Evolutionary conservation across 2,329 filamentous ascomycete genomes (phyloP).

Genomic region (Verruconis gallopava): DNA sequence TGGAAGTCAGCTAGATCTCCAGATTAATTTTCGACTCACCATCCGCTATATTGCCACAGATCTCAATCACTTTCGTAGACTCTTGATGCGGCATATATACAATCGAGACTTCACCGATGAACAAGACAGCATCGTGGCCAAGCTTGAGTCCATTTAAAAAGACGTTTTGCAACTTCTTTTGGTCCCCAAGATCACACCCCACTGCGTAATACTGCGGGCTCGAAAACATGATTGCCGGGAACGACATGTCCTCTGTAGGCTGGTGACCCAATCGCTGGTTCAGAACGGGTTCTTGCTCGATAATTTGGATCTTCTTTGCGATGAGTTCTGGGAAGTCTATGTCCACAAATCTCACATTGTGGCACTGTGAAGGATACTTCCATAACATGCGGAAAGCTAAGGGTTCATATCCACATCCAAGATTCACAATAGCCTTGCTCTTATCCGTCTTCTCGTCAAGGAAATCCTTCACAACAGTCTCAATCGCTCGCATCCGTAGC

Average conservation of each 20-base stretch:
- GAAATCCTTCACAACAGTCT: slow-evolving; percentile 4
- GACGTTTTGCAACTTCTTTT: slow-evolving; percentile 45
- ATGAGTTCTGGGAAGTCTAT: slow-evolving; percentile 78
- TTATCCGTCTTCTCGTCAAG: slow-evolving; percentile 31
- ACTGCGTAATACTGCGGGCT: slow-evolving; percentile 65
- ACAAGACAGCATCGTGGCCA: slow-evolving; percentile 52
- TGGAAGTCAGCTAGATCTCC: slow-evolving; percentile 9
- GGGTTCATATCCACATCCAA: slow-evolving; percentile 84
- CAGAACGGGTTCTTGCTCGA: slow-evolving; percentile 40
- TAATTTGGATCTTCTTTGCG: slow-evolving; percentile 54
- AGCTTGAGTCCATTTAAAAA: slow-evolving; percentile 48
- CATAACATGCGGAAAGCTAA: slow-evolving; percentile 68
- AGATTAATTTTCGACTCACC: slow-evolving; percentile 44
- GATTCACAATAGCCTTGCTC: slow-evolving; percentile 63
- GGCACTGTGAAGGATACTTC: slow-evolving; percentile 46
- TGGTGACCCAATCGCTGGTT: slow-evolving; percentile 5
- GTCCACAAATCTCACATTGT: slow-evolving; percentile 59
- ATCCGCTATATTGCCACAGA: slow-evolving; percentile 40
- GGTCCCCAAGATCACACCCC: slow-evolving; percentile 66
- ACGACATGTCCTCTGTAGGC: not conserved
- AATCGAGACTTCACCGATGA: slow-evolving; percentile 79
- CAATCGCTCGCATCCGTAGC: slow-evolving; percentile 67
- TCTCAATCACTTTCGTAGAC: slow-evolving; percentile 56
- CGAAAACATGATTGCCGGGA: slow-evolving; percentile 15
- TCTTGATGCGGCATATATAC: slow-evolving; percentile 73